These are phyloP conservation scores for Penicillium bialowiezense DNA, from an alignment of 495 filamentous ascomycete genomes.

Conservation along the genomic window DNA sequence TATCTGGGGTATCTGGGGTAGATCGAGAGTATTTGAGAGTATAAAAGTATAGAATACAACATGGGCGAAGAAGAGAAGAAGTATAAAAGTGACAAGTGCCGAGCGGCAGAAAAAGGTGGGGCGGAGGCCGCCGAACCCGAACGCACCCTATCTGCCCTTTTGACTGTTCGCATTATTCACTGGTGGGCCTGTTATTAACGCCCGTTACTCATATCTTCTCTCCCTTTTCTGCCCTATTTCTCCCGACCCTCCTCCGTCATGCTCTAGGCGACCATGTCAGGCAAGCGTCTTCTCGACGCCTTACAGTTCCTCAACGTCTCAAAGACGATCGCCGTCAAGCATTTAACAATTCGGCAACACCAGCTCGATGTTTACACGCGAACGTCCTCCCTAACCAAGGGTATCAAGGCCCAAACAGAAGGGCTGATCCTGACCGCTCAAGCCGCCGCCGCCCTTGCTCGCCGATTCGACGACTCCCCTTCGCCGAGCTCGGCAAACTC, in stretches of 20 bases:
- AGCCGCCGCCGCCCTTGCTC: constrained; percentile 58
- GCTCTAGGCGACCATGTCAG: constrained; percentile 52
- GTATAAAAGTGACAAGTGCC: not conserved
- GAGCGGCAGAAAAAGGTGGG: constrained; percentile 15
- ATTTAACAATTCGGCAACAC: constrained; percentile 69
- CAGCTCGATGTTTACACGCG: constrained; percentile 77
- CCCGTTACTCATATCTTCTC: constrained; percentile 10
- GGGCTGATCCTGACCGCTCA: constrained; percentile 60
- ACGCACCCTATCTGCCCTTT: constrained; percentile 17
- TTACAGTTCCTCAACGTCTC: constrained; percentile 76
- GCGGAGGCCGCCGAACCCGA: constrained; percentile 13
- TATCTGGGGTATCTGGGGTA: not conserved
- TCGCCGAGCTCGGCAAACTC: constrained; percentile 16
- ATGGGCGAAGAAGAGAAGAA: too few species aligned
- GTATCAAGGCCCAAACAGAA: constrained; percentile 61
- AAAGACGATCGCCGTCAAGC: constrained; percentile 71
- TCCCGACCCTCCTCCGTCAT: constrained; percentile 10
- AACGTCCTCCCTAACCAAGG: constrained; percentile 72
- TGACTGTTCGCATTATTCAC: not conserved
- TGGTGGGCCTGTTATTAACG: constrained; percentile 5
- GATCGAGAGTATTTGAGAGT: too few species aligned
- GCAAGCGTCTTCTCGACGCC: constrained; percentile 72
- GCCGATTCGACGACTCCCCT: constrained; percentile 51
- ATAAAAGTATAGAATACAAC: too few species aligned
- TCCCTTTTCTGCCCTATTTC: constrained; percentile 9